Evolutionary conservation across 164 flowering plant genomes (phyloP).

Genomic region (Echeveria elegans): DNA sequence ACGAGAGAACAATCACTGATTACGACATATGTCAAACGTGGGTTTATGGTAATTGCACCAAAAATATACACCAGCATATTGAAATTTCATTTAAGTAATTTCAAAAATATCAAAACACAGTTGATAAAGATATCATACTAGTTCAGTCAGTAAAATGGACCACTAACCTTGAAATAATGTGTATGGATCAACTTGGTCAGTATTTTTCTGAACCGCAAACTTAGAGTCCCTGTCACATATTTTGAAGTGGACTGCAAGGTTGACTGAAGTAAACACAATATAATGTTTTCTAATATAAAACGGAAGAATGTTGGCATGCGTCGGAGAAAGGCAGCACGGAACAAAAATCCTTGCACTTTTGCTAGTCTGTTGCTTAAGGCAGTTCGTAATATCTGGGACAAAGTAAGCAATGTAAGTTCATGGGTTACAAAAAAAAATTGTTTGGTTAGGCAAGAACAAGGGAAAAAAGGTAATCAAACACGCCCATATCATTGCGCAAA

Average conservation of each 20-base stretch:
- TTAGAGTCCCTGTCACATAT: conserved; percentile 80
- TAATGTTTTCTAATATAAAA: conserved; percentile 76
- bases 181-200: conserved; percentile 78
- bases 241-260: conserved; percentile 82
- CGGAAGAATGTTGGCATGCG: conserved; percentile 80
- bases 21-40: neutral
- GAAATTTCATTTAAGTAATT: neutral
- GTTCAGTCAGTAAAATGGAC: neutral
- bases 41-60: neutral
- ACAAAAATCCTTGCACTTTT: conserved; percentile 95
- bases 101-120: neutral
- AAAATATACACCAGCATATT: neutral
- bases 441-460: neutral
- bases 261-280: conserved; percentile 84
- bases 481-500: neutral
- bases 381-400: conserved; percentile 73
- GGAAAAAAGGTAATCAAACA: conserved; percentile 13
- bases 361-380: conserved; percentile 92
- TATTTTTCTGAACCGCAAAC: conserved; percentile 81
- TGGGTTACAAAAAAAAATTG: neutral
- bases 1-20: neutral
- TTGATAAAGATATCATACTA: neutral
- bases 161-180: conserved; percentile 84
- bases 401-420: neutral
- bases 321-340: conserved; percentile 94